phyloP scores from a whole-genome alignment of 495 filamentous ascomycete species.

The Daldinia loculata region DNA sequence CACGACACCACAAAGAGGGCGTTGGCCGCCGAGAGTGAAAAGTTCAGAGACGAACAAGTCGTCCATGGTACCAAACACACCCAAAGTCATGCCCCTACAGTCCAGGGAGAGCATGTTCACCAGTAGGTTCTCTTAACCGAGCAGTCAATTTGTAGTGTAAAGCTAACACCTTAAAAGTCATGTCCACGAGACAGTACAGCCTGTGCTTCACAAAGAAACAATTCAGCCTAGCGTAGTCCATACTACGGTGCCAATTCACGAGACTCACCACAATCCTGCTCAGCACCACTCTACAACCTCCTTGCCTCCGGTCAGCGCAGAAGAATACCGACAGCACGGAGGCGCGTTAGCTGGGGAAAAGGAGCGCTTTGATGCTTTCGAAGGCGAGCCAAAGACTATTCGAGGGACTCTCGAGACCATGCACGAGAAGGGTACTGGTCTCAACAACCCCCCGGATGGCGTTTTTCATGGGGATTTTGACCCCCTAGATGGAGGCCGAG shows the following conservation, averaged over 20 bases:
- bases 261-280: slow-evolving; percentile 68
- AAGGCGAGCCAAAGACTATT: slow-evolving; percentile 63
- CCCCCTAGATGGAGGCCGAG: slow-evolving; percentile 22
- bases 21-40: slow-evolving; percentile 57
- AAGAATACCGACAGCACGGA: slow-evolving; percentile 66
- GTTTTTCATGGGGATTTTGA: slow-evolving; percentile 34
- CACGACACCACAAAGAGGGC: slow-evolving; percentile 51
- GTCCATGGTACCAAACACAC: slow-evolving; percentile 60
- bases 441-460: slow-evolving; percentile 20
- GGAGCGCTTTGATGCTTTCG: slow-evolving; percentile 63
- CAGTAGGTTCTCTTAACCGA: slow-evolving; percentile 49
- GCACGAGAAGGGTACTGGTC: slow-evolving; percentile 23
- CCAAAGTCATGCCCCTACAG: slow-evolving; percentile 52
- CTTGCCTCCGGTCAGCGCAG: slow-evolving; percentile 67
- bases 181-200: slow-evolving; percentile 71
- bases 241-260: slow-evolving; percentile 73
- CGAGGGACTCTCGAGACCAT: slow-evolving; percentile 45
- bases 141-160: neutral
- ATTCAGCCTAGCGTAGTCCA: slow-evolving; percentile 72
- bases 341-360: slow-evolving; percentile 63
- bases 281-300: slow-evolving; percentile 66
- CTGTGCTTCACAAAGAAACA: slow-evolving; percentile 70
- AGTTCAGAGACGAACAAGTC: slow-evolving; percentile 60
- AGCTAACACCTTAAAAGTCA: slow-evolving; percentile 41
- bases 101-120: slow-evolving; percentile 70